These are phyloP conservation scores for Heimioporus sp. DNA, from an alignment of 768 basidiomycete species.

Conservation along the genomic window DNA sequence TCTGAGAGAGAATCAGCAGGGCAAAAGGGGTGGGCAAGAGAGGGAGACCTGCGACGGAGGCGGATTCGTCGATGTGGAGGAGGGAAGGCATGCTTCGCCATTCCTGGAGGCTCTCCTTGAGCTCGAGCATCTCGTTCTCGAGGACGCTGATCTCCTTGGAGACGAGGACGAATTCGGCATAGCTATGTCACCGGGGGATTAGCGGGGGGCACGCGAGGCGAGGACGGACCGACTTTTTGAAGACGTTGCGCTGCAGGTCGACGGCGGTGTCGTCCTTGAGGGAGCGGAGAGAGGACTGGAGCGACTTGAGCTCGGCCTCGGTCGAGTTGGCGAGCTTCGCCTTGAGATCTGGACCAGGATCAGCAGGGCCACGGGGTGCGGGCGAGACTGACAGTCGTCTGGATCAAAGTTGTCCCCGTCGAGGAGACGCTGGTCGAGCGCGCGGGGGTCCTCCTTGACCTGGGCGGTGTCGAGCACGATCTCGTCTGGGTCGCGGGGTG, in stretches of 20 bases:
- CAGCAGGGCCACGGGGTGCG: background rate
- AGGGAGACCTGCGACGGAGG: slow-evolving; percentile 52
- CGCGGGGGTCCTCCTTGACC: slow-evolving; percentile 55
- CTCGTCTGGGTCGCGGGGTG: slow-evolving; percentile 43
- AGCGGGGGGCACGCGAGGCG: background rate
- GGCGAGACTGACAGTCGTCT: slow-evolving; percentile 68
- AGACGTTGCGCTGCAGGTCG: slow-evolving; percentile 89
- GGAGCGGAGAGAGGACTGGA: slow-evolving; percentile 72
- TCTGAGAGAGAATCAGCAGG: slow-evolving; percentile 30
- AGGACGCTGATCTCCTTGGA: slow-evolving; percentile 96
- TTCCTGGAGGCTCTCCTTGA: slow-evolving; percentile 91
- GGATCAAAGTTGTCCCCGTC: slow-evolving; percentile 84
- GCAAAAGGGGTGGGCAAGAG: slow-evolving; percentile 24
- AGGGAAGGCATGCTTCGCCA: slow-evolving; percentile 96
- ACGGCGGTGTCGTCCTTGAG: slow-evolving; percentile 71
- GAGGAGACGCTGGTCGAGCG: slow-evolving; percentile 57
- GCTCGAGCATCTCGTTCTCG: slow-evolving; percentile 96
- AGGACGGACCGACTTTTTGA: slow-evolving; percentile 71
- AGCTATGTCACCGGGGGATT: slow-evolving; percentile 48
- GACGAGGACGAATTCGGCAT: slow-evolving; percentile 93
- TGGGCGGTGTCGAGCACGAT: slow-evolving; percentile 42
- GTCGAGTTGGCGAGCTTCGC: slow-evolving; percentile 88
- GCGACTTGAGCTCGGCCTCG: slow-evolving; percentile 70
- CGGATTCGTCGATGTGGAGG: slow-evolving; percentile 84
- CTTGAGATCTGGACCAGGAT: slow-evolving; percentile 57